A percentile compares a stretch with the other conserved stretches of the same genome.
phyloP scores from a whole-genome alignment of 805 yeast species.

The Zygotorulaspora chibaensis region DNA sequence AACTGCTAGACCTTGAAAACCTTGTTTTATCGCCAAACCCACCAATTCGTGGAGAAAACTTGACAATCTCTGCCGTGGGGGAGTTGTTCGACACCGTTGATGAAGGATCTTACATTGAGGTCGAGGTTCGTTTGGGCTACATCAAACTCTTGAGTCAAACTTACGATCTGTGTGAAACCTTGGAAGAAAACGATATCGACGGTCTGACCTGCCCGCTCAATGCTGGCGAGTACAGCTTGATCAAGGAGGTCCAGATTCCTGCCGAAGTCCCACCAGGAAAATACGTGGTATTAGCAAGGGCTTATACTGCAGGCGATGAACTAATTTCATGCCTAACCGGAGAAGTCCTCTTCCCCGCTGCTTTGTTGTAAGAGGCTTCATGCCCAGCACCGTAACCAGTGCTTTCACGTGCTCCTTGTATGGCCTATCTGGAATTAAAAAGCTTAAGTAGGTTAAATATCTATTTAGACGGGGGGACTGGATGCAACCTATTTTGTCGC shows the following conservation, averaged over 20 bases:
- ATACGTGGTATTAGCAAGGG: conserved; percentile 82
- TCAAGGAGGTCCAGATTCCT: conserved; percentile 79
- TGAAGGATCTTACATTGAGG: conserved; percentile 92
- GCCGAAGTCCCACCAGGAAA: conserved; percentile 93
- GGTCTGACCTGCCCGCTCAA: conserved; percentile 72
- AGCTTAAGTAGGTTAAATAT: background rate
- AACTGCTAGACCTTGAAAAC: conserved; percentile 55
- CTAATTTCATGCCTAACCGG: conserved; percentile 82
- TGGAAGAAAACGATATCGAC: conserved; percentile 63
- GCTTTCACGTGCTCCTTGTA: background rate
- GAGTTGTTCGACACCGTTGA: conserved; percentile 48
- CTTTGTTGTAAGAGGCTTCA: background rate
- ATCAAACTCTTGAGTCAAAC: conserved; percentile 83
- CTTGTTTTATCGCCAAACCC: conserved; percentile 79
- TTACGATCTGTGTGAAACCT: conserved; percentile 87
- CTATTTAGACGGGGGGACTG: background rate
- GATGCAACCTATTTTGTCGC: background rate
- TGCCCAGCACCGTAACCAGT: background rate
- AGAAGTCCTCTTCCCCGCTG: conserved; percentile 45
- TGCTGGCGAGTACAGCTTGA: conserved; percentile 61
- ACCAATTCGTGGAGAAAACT: conserved; percentile 77
- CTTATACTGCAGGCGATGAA: conserved; percentile 78
- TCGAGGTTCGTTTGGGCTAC: conserved; percentile 88
- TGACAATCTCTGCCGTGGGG: conserved; percentile 78
- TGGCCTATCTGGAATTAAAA: too few species aligned